Conservation (phyloP, 768 basidiomycete species). For the Rossbeevera mucosa region DNA sequence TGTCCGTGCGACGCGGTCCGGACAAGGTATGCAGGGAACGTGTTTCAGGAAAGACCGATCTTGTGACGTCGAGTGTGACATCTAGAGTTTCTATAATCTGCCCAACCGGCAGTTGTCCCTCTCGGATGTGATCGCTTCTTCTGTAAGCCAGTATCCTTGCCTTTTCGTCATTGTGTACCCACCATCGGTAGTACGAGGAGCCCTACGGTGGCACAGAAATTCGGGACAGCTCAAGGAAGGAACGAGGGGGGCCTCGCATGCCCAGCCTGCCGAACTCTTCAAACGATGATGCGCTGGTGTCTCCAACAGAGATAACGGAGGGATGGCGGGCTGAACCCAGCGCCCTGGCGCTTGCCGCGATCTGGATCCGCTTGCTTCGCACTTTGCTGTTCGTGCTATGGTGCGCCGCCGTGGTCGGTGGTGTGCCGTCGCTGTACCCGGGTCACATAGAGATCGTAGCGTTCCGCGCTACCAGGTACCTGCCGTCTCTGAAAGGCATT, state of each 20-base stretch:
- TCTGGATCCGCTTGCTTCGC: constrained; percentile 9
- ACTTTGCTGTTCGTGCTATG: constrained; percentile 32
- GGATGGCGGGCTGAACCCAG: neutral
- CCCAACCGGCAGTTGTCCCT: constrained; percentile 31
- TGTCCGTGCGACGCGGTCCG: constrained; percentile 21
- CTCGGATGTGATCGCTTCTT: constrained; percentile 14
- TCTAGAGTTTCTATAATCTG: constrained; percentile 25
- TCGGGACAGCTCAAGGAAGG: constrained; percentile 19
- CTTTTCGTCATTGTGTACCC: neutral
- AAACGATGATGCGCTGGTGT: neutral
- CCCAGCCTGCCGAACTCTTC: constrained; percentile 9
- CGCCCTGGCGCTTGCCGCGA: neutral
- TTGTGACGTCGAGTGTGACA: neutral
- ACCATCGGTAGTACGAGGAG: neutral
- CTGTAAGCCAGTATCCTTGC: constrained; percentile 10
- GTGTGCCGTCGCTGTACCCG: constrained; percentile 29
- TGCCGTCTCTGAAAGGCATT: constrained; percentile 25
- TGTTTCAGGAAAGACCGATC: neutral
- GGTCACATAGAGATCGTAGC: constrained; percentile 23
- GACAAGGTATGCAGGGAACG: constrained; percentile 23
- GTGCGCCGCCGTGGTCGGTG: constrained; percentile 33
- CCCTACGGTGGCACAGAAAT: constrained; percentile 12
- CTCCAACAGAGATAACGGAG: neutral
- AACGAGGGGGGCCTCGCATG: constrained; percentile 10
- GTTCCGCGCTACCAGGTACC: constrained; percentile 30